Base-by-base conservation (phyloP, 2,329 filamentous ascomycete species). In the Rutstroemia sp. region DNA sequence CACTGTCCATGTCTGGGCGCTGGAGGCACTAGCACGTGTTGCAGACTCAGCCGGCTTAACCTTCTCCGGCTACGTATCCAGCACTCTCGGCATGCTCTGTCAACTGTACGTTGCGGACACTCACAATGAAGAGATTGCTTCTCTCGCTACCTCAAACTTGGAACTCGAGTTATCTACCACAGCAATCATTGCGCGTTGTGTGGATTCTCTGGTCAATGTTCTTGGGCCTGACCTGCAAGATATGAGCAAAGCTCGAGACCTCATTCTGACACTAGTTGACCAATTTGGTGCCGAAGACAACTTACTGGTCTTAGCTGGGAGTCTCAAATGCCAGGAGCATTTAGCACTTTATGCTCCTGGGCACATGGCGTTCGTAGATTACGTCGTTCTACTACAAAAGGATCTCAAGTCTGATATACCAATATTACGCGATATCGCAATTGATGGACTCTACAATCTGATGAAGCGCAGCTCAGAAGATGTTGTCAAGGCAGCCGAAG, bases 161-260 rank as follows among this genome's bases (percentile, higher is more conserved):
- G 92, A 96, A 71, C 78, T 95, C 64, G 89, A 94, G 56, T 78
- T 92, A 23, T 86, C 89, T 5, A 92, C 92, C 0, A 83, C 87
- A 1, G 86, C 90, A 19, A 88, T 91, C 1, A 86, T 97, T 59
- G 87, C 89, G 34, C 85, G 90, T 64, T 95, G 90, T 64, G 86
- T 96, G 30, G 92, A 97, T 71, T 94, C 92, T n/a, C 78, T 96
- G 23, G 91, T 99, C 73, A 97, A 97, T 64, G 94, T 99, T 9
- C 79, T 99, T 10, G 94, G 94, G 0, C 94, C 94, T 0, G 95
- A 99, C 72, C 75, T 99, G 21, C 94, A 97, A 71, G 94, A 97
- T 66, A 84, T 94, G 61, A 84, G 83, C 3, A 96, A 95, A 72
- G 89, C 90, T n/a, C 79, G 94, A 62, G 92, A 96, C 68, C 79